phyloP scores from a whole-genome alignment of 345 rosid species.

The Fremontodendron californicum region DNA sequence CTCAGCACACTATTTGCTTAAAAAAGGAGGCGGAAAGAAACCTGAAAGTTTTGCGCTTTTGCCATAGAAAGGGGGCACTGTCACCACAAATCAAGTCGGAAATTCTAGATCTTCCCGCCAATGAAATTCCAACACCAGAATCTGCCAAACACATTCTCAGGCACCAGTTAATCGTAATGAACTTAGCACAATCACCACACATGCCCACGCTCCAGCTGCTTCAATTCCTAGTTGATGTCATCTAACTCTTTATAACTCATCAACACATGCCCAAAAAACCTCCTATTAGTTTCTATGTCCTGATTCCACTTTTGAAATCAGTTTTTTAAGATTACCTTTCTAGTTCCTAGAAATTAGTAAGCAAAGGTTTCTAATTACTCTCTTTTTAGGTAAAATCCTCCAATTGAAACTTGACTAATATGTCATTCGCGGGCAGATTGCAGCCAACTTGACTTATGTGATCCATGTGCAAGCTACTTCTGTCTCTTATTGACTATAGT shows the following conservation, averaged over 20 bases:
- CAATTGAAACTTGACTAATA: too few relatives aligned
- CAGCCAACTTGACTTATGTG: too few relatives aligned
- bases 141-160: not conserved
- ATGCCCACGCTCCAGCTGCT: not conserved
- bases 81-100: not conserved
- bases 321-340: not conserved
- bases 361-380: not conserved
- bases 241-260: not conserved
- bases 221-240: not conserved
- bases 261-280: not conserved
- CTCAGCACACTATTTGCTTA: not conserved
- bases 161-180: not conserved
- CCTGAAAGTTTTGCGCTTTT: not conserved
- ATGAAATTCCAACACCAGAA: not conserved
- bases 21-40: not conserved
- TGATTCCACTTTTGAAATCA: not conserved
- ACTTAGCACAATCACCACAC: not conserved
- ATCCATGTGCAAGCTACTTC: too few relatives aligned
- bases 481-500: too few relatives aligned
- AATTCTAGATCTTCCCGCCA: not conserved
- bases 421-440: too few relatives aligned
- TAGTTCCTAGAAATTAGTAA: not conserved
- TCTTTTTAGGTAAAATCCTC: too few relatives aligned
- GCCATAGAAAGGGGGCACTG: not conserved
- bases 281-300: not conserved